Evolutionary conservation across 306 rosid species (phyloP), one percentile per base, ranked within the genome.

Genomic region (Gastrolobium bilobum): DNA sequence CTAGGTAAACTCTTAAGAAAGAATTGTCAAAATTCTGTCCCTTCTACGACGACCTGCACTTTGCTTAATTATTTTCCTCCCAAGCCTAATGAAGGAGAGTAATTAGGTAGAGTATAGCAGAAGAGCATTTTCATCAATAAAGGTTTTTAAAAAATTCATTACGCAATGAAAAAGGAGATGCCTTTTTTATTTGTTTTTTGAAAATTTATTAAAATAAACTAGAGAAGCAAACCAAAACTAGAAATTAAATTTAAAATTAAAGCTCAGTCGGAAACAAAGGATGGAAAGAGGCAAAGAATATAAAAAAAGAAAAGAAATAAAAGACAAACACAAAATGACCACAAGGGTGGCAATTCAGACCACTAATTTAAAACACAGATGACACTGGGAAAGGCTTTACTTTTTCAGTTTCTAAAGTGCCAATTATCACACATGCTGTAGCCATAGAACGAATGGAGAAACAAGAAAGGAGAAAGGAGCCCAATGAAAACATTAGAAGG

Each of bases 251-350:
- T 2, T 42, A 20, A 20, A 31, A 40, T 8, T 33, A 5, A 3
- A 20, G 33, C 5, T 4, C 9, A 9, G 4, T 66, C 14, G 37
- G 2, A 61, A 39, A 42, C n/a, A 20, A 66, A 42, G 30, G 5
- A 42, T n/a, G 47, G 5, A 10, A 46, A 44, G 39, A 67, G 5
- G 4, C 74, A 47, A 48, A 33, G 74, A 68, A 68, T 68, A 48
- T 68, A 4, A 48, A 1, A 47, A 9, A 38, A 4, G 31, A 1
- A 47, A 9, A 38, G 48, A 7, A 31, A 68, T 33, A 48, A 8
- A 33, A 13, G 74, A 48, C 74, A 48, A 48, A 68, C 31, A 68
- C 46, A 68, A 68, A 68, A 68, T 33, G 59, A 48, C 6, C 73
- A 10, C 31, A 33, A 4, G 44, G 6, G 8, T 33, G 59, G 43